phyloP scores from a whole-genome alignment of 495 filamentous ascomycete genomes.

The Xylaria castorea region DNA sequence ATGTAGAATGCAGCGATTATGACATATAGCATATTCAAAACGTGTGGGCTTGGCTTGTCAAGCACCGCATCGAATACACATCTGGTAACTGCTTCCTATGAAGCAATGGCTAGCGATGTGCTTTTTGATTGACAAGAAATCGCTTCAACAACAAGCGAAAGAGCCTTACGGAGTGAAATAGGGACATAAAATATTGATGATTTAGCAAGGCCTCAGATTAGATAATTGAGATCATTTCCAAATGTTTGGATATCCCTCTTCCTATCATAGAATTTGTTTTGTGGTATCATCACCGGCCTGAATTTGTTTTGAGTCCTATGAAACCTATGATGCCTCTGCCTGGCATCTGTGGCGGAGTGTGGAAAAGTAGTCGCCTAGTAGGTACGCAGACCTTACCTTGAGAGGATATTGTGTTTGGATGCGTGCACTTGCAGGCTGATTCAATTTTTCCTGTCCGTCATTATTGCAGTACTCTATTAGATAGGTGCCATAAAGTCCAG shows the following conservation, averaged over 20 bases:
- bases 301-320: background rate
- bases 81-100: background rate
- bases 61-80: background rate
- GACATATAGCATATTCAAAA: background rate
- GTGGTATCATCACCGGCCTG: conserved; percentile 63
- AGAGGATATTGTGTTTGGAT: background rate
- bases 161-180: conserved; percentile 3
- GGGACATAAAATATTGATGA: background rate
- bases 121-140: background rate
- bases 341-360: background rate
- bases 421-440: conserved; percentile 12
- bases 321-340: background rate
- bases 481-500: background rate
- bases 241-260: conserved; percentile 60
- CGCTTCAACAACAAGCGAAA: background rate
- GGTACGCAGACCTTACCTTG: background rate
- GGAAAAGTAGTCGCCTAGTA: background rate
- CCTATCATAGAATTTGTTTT: conserved; percentile 60
- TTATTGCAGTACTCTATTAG: background rate
- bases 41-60: background rate
- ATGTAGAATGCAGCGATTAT: conserved; percentile 7
- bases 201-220: conserved; percentile 58
- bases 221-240: conserved; percentile 63
- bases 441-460: background rate
- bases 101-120: background rate